Evolutionary conservation across 2,329 filamentous ascomycete genomes (phyloP), one percentile per base, ranked within the genome.

Genomic region (Akanthomyces muscarius): DNA sequence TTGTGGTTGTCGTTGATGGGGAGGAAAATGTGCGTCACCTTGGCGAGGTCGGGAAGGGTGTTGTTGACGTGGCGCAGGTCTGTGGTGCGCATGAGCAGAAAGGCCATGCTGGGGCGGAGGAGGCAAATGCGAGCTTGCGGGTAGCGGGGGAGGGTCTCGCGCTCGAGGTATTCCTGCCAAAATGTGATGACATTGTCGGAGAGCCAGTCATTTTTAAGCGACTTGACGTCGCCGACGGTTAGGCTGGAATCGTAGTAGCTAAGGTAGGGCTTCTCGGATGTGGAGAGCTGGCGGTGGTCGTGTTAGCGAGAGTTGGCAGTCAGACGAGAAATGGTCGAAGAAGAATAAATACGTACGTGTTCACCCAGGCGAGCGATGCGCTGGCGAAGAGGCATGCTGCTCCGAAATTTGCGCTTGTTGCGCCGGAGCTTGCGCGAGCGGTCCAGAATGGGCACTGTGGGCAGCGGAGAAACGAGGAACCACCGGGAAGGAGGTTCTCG

Each of bases 111-210:
- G 0, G 95, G 95, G 14, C 94, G 90, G 33, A 99, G 87, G 63
- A 99, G 90, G 65, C 94, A 83, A 73, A 99, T 97, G 66, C 92
- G 86, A 23, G 92, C 92, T 72, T 90, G 87, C 11, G 91, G 90
- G 73, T 90, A 96, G 69, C 87, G 85, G 36, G 82, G 81, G 33
- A 99, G 87, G 65, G 92, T 88, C 79, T 98, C 94, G 66, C 88
- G 91, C 76, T 99, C 95, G 67, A 99, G 87, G 74, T 87, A 96
- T 83, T 98, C 94, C 83, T 98, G 91, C 94, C 95, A 99, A 74
- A 99, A 98, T 57, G 92, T 89, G 68, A 99, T 98, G 69, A 92
- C 93, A 79, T 97, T 97, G 75, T 99, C 95, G 50, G 94, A 97
- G 59, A 99, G 82, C 95, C 95, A 99, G 81, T 97, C 95, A 76